Evolutionary conservation across 768 basidiomycete genomes (phyloP), one percentile per base, ranked within the genome.

Genomic region (Macrocybe gigantea): DNA sequence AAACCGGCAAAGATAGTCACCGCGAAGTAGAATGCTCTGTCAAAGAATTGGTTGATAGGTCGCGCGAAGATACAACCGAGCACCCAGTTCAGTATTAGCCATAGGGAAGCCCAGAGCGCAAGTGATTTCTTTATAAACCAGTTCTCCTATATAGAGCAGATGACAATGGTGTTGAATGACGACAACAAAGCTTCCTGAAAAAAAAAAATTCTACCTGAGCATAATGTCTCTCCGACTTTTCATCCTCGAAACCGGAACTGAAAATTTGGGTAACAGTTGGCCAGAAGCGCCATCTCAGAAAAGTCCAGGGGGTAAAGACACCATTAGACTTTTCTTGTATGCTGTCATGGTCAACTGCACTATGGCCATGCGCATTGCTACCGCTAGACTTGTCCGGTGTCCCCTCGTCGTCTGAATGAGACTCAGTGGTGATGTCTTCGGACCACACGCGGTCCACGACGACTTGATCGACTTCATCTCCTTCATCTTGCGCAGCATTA

Each of bases 361-460:
- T 62, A 36, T 56, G 54, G 12, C 59, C 52, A 33, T 59, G 66
- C 44, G 62, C 68, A 51, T 70, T 73, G 45, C 66, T 73, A 32
- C 32, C 32, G 41, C 73, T 71, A 9, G 75, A 71, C 64, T 77
- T 78, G 38, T 81, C 75, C 11, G 71, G 73, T 12, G 64, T 71
- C 12, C 55, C 55, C 45, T 67, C 74, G 30, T 76, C 73, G 30
- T 83, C 80, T 11, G 79, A 78, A 46, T 75, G 75, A 15, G 75
- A 64, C 37, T 72, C 61, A 14, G 76, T 76, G 44, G 70, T 78
- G 52, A 76, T 69, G 50, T 79, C 79, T 47, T 80, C 79, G 2
- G 74, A 67, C 85, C 83, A 86, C 32, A 72, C 66, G 41, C 85
- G 75, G 62, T 90, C 87, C 11, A 90, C 87, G 15, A 90, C 79